Conservation (phyloP, 768 basidiomycete genomes). For the Trametes coccinea region DNA sequence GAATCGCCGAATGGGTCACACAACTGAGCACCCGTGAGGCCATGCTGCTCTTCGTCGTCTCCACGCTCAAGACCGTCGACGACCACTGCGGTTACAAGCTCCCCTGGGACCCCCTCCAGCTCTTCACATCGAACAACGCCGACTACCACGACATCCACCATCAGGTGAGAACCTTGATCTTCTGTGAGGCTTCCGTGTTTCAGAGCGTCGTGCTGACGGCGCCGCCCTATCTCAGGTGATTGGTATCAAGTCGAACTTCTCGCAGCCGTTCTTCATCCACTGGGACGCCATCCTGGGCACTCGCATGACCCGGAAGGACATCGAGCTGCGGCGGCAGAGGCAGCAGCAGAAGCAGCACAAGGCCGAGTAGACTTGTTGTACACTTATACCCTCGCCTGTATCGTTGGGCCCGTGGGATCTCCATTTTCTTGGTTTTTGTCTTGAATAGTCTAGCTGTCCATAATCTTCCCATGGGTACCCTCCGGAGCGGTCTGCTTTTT, state of each 20-base stretch:
- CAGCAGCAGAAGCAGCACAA: constrained; percentile 18
- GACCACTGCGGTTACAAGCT: constrained; percentile 92
- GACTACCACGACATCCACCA: constrained; percentile 99
- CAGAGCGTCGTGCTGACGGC: background rate
- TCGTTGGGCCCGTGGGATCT: background rate
- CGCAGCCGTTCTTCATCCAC: constrained; percentile 94
- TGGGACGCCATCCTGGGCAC: constrained; percentile 90
- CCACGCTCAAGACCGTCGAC: constrained; percentile 91
- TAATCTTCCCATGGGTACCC: background rate
- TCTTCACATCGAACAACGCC: constrained; percentile 84
- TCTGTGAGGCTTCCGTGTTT: background rate
- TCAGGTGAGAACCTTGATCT: constrained; percentile 54
- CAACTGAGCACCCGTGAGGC: constrained; percentile 81
- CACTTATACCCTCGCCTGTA: background rate
- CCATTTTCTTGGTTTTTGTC: background rate
- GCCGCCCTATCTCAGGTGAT: constrained; percentile 44
- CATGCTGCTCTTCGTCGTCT: constrained; percentile 77
- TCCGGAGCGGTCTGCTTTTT: background rate
- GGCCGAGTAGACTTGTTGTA: constrained; percentile 20
- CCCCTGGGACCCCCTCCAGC: constrained; percentile 90
- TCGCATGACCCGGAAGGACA: constrained; percentile 71
- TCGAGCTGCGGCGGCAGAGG: constrained; percentile 46
- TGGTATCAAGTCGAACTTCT: constrained; percentile 94
- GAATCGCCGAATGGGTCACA: constrained; percentile 68
- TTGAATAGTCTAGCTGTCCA: background rate